Conservation (phyloP, 371 early-diverging fungal species). For the Rozella allomycis region DNA sequence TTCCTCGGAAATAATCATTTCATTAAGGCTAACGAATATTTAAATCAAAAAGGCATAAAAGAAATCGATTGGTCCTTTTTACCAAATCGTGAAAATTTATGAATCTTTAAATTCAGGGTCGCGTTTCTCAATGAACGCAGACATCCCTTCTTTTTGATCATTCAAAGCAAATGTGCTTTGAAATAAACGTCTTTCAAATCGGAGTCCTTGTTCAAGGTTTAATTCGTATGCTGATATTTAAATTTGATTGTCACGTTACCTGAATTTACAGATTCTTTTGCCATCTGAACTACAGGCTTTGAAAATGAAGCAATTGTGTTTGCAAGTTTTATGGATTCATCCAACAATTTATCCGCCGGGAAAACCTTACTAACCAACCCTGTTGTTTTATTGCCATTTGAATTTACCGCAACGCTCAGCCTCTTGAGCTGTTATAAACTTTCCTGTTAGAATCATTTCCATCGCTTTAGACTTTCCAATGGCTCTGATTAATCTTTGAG, state of each 20-base stretch:
- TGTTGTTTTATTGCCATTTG: neutral
- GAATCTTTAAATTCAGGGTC: constrained; percentile 64
- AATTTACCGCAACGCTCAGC: constrained; percentile 46
- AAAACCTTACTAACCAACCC: constrained; percentile 70
- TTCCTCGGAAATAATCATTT: constrained; percentile 82
- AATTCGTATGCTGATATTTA: constrained; percentile 59
- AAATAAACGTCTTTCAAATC: constrained; percentile 83
- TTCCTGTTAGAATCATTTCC: constrained; percentile 85
- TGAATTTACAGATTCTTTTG: constrained; percentile 85
- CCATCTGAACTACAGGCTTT: constrained; percentile 72
- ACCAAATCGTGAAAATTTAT: constrained; percentile 25
- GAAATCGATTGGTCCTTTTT: constrained; percentile 49
- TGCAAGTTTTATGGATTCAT: constrained; percentile 75
- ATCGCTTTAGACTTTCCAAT: constrained; percentile 96
- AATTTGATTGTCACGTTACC: constrained; percentile 18
- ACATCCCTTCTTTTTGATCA: constrained; percentile 93
- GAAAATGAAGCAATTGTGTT: constrained; percentile 60
- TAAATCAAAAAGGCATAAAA: constrained; percentile 30
- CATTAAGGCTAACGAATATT: constrained; percentile 73
- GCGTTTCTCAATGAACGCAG: constrained; percentile 88
- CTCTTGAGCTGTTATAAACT: constrained; percentile 60
- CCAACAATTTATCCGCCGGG: constrained; percentile 64
- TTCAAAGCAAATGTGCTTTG: constrained; percentile 72
- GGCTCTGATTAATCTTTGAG: constrained; percentile 73
- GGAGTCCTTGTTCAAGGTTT: constrained; percentile 57